phyloP scores from a whole-genome alignment of 2,329 filamentous ascomycete genomes.

The Colletotrichum liriopes region DNA sequence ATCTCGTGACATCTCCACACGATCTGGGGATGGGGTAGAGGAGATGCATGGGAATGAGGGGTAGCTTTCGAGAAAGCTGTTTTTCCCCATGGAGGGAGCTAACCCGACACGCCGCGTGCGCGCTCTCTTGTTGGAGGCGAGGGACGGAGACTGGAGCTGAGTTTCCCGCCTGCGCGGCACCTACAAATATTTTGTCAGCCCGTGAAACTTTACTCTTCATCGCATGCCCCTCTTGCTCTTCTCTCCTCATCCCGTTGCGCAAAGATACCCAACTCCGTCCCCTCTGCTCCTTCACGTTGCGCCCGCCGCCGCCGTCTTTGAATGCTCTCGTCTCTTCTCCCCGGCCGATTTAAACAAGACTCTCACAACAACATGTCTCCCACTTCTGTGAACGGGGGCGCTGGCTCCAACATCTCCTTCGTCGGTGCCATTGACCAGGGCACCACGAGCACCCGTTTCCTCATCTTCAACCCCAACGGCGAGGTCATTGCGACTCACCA shows the following conservation, averaged over 20 bases:
- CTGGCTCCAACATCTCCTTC: slow-evolving; percentile 60
- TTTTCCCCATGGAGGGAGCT: slow-evolving; percentile 41
- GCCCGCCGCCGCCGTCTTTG: slow-evolving; percentile 32
- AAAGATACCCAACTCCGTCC: slow-evolving; percentile 35
- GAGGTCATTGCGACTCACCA: slow-evolving; percentile 81
- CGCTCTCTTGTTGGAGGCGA: slow-evolving; percentile 1
- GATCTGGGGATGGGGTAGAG: slow-evolving; percentile 41
- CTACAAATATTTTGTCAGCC: slow-evolving; percentile 44
- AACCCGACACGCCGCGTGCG: slow-evolving; percentile 35
- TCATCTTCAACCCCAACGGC: slow-evolving; percentile 82
- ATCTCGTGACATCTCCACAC: slow-evolving; percentile 44
- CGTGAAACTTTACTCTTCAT: slow-evolving; percentile 33
- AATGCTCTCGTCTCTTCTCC: slow-evolving; percentile 48
- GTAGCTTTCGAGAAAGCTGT: slow-evolving; percentile 42
- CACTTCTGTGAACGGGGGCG: slow-evolving; percentile 47
- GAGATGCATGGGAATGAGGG: slow-evolving; percentile 40
- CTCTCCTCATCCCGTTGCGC: slow-evolving; percentile 22
- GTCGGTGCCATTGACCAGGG: slow-evolving; percentile 87
- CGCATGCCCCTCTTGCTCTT: slow-evolving; percentile 10
- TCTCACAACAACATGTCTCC: slow-evolving; percentile 53
- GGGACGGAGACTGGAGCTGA: slow-evolving; percentile 24
- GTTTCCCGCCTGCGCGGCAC: slow-evolving; percentile 30
- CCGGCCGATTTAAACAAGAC: slow-evolving; percentile 43
- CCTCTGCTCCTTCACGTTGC: slow-evolving; percentile 24
- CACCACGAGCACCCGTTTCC: slow-evolving; percentile 83